phyloP scores from a whole-genome alignment of 2,329 filamentous ascomycete genomes.

The Tolypocladium tropicale region DNA sequence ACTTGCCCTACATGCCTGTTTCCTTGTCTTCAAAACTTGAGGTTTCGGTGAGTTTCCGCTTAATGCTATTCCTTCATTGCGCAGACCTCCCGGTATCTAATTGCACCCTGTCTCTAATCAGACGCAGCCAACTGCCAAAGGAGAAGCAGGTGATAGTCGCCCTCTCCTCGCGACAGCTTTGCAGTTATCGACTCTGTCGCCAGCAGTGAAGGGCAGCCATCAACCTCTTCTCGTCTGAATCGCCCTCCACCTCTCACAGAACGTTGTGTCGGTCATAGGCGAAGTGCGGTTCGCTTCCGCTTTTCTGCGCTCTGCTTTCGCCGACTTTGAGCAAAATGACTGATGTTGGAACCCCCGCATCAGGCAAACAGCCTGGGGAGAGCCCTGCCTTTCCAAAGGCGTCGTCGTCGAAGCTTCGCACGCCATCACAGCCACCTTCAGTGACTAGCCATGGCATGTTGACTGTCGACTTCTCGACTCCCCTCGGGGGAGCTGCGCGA shows the following conservation, averaged over 20 bases:
- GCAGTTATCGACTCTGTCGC: not conserved
- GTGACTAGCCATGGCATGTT: constrained; percentile 15
- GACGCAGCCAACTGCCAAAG: not conserved
- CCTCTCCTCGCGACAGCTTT: not conserved
- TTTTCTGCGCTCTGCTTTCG: not conserved
- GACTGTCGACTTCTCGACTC: constrained; percentile 28
- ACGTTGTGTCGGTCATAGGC: not conserved
- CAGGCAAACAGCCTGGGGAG: not conserved
- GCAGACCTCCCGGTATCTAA: too few species aligned
- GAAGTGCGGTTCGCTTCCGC: not conserved
- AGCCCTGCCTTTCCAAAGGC: not conserved
- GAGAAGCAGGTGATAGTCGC: not conserved
- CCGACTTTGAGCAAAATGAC: not conserved
- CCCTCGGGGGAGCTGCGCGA: constrained; percentile 24
- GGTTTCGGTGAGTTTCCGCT: not conserved
- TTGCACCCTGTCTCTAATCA: too few species aligned
- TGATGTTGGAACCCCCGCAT: not conserved
- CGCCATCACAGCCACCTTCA: not conserved
- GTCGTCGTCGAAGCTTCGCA: not conserved
- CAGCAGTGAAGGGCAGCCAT: not conserved
- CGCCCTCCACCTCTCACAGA: not conserved
- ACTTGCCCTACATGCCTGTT: not conserved
- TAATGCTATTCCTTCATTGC: too few species aligned
- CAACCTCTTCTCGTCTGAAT: not conserved
- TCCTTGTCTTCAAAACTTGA: not conserved